Percentiles rank a stretch among this genome's conserved stretches.
Evolutionary conservation across 2,329 filamentous ascomycete species (phyloP).

Genomic region (Xylaria sp.): DNA sequence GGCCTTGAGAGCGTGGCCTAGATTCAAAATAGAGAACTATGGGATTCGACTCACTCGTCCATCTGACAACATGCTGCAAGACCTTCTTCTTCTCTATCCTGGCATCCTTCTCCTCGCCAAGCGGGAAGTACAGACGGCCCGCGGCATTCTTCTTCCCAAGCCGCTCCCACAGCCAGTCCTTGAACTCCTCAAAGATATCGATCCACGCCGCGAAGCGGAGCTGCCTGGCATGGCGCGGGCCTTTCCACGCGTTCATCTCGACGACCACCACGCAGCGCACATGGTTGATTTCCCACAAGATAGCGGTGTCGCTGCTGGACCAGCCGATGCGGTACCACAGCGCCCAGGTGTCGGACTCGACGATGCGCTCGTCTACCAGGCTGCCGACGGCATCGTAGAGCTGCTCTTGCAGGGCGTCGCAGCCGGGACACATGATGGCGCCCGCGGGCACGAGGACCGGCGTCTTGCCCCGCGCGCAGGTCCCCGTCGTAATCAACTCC

Average conservation of each 20-base stretch:
- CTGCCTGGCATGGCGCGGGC: neutral
- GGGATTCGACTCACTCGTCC: conserved; percentile 10
- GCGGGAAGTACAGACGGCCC: conserved; percentile 13
- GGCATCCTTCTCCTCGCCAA: neutral
- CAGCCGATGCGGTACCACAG: conserved; percentile 15
- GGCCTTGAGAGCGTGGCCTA: too few relatives aligned
- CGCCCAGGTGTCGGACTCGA: conserved; percentile 6
- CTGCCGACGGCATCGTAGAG: conserved; percentile 5
- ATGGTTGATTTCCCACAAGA: neutral
- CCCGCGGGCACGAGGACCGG: neutral
- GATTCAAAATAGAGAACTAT: too few relatives aligned
- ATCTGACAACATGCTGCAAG: conserved; percentile 8
- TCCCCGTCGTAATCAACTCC: neutral
- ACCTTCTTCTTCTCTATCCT: conserved; percentile 15
- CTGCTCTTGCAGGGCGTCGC: neutral
- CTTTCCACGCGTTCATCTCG: neutral
- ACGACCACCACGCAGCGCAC: neutral
- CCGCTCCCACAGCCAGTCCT: conserved; percentile 7
- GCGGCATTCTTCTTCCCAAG: conserved; percentile 9
- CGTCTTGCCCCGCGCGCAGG: neutral
- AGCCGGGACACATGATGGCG: neutral
- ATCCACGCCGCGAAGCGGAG: neutral
- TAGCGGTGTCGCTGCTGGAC: neutral
- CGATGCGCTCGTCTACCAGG: neutral
- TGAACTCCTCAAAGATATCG: conserved; percentile 2